Percentiles rank a stretch among this genome's conserved stretches.
These are phyloP conservation scores for Triglochin maritima DNA, from an alignment of 106 monocot species.

Conservation along the genomic window DNA sequence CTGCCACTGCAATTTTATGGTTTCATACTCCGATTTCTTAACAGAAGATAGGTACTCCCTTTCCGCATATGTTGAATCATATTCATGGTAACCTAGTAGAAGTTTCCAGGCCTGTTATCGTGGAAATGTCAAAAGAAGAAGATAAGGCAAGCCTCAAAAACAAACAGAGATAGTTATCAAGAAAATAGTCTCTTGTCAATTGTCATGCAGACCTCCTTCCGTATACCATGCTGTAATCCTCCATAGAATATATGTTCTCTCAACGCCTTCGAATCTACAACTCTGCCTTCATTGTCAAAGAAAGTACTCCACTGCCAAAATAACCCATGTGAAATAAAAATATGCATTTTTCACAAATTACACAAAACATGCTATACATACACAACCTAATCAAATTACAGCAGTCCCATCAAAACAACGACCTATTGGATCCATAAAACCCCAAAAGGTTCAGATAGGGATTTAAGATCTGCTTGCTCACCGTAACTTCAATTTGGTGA, in stretches of 20 bases:
- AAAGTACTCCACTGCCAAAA: slow-evolving; percentile 52
- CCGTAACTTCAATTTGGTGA: too few species aligned
- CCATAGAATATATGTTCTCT: slow-evolving; percentile 87
- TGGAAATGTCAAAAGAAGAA: neutral
- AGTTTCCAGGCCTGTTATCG: slow-evolving; percentile 66
- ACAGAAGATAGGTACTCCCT: slow-evolving; percentile 64
- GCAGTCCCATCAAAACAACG: too few species aligned
- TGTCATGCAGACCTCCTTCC: slow-evolving; percentile 53
- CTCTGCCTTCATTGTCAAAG: slow-evolving; percentile 73
- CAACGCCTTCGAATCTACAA: slow-evolving; percentile 62
- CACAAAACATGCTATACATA: too few species aligned
- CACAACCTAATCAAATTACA: too few species aligned
- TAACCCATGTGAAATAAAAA: neutral
- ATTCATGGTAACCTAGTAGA: slow-evolving; percentile 72
- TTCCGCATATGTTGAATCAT: slow-evolving; percentile 92
- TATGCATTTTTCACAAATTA: too few species aligned
- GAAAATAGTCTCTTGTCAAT: too few species aligned
- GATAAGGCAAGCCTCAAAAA: neutral
- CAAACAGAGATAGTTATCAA: neutral
- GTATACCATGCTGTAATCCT: slow-evolving; percentile 58
- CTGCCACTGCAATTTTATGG: slow-evolving; percentile 91
- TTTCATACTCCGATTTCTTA: slow-evolving; percentile 70
- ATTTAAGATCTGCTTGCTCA: too few species aligned
- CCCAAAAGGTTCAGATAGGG: too few species aligned
- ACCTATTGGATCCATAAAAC: too few species aligned